Evolutionary conservation across 108 stramenopile species (phyloP).

Genomic region (Pseudonitzschia multistriata): DNA sequence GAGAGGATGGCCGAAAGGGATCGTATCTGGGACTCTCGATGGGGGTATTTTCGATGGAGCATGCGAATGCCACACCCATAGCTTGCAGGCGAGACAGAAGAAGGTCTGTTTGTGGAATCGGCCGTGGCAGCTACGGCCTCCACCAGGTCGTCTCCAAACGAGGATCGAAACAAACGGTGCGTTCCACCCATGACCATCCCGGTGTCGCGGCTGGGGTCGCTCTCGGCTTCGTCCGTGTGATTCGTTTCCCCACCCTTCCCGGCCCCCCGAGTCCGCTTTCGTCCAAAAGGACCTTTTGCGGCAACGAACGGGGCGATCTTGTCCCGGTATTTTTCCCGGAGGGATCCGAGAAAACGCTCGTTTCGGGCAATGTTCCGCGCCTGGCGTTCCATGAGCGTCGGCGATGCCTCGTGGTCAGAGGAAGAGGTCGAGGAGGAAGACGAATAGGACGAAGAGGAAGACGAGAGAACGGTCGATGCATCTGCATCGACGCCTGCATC

Average conservation of each 20-base stretch:
- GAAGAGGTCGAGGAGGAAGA: not conserved
- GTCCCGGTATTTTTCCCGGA: constrained; percentile 20
- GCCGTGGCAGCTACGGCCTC: not conserved
- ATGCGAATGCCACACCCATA: not conserved
- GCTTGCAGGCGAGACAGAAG: not conserved
- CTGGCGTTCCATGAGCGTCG: constrained; percentile 21
- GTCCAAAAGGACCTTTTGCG: no score
- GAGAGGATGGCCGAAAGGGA: constrained; percentile 8
- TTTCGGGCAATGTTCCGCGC: constrained; percentile 22
- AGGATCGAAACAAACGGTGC: constrained; percentile 1
- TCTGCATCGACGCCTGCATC: not conserved
- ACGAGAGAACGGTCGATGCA: not conserved
- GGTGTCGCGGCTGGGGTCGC: not conserved
- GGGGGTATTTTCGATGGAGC: constrained; percentile 16
- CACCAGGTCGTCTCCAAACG: not conserved
- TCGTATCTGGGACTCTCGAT: constrained; percentile 23
- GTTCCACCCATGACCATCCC: constrained; percentile 9
- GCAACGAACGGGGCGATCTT: not conserved
- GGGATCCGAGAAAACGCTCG: constrained; percentile 10
- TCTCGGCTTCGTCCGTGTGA: not conserved
- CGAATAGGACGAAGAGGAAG: not conserved
- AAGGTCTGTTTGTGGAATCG: constrained; percentile 1
- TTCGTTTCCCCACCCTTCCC: not conserved
- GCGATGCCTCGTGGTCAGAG: not conserved
- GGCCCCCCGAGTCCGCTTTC: no score